Evolutionary conservation across 2,329 filamentous ascomycete species (phyloP).

Genomic region (Thyridium curvatum): DNA sequence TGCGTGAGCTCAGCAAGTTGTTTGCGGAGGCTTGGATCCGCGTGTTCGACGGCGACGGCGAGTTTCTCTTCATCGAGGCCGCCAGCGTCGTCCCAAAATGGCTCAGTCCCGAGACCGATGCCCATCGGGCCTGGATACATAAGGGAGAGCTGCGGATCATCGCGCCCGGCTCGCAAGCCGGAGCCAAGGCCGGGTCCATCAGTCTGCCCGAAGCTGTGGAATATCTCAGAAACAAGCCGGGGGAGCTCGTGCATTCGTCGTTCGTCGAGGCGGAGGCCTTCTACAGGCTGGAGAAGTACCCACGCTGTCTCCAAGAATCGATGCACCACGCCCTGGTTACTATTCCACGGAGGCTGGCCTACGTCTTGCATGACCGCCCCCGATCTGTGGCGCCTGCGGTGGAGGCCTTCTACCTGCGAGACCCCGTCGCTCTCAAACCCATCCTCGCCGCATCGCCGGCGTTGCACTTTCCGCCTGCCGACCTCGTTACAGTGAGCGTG

Average conservation of each 20-base stretch:
- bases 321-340: constrained; percentile 70
- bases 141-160: constrained; percentile 70
- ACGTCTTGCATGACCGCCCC: constrained; percentile 69
- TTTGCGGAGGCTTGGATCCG: constrained; percentile 75
- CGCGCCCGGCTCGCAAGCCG: constrained; percentile 34
- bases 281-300: constrained; percentile 80
- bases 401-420: constrained; percentile 88
- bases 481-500: constrained; percentile 73
- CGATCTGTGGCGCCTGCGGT: constrained; percentile 74
- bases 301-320: constrained; percentile 64
- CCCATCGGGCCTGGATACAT: constrained; percentile 86
- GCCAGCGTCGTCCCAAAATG: constrained; percentile 82
- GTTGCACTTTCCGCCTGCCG: constrained; percentile 65
- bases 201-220: constrained; percentile 58
- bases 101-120: constrained; percentile 86
- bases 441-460: constrained; percentile 49
- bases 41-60: constrained; percentile 82
- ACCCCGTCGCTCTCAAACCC: constrained; percentile 68
- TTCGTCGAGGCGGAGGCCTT: constrained; percentile 85
- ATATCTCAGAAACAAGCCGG: constrained; percentile 49
- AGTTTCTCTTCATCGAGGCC: constrained; percentile 92
- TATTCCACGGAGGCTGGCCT: constrained; percentile 76
- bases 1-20: constrained; percentile 71
- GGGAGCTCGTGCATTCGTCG: constrained; percentile 61
- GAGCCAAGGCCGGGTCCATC: constrained; percentile 36